Conservation (phyloP, 2,329 filamentous ascomycete species). For the Rhinocladiella similis region DNA sequence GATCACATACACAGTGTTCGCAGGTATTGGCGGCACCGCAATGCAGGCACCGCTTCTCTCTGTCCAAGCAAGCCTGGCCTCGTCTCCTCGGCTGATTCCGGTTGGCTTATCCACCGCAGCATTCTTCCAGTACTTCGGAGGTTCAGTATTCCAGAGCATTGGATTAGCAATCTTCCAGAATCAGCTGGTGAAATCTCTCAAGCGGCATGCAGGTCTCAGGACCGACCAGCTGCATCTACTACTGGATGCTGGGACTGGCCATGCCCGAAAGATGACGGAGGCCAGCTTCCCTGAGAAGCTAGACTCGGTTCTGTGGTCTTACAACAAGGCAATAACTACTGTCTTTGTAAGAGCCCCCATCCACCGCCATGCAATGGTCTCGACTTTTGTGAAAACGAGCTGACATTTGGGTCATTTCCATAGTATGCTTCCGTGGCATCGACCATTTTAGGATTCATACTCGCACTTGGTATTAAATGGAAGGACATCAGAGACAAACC, state of each 20-base stretch:
- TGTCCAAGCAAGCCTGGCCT: slow-evolving; percentile 35
- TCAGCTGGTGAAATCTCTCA: slow-evolving; percentile 36
- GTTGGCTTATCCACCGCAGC: slow-evolving; percentile 38
- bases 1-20: slow-evolving; percentile 42
- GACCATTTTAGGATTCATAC: slow-evolving; percentile 34
- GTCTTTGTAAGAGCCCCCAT: slow-evolving; percentile 28
- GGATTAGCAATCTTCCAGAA: slow-evolving; percentile 42
- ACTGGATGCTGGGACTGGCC: slow-evolving; percentile 68
- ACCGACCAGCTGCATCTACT: slow-evolving; percentile 56
- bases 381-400: background rate
- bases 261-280: slow-evolving; percentile 43
- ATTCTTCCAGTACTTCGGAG: slow-evolving; percentile 40
- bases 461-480: slow-evolving; percentile 39
- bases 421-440: slow-evolving; percentile 36
- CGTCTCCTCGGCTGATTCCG: slow-evolving; percentile 34
- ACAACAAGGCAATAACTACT: slow-evolving; percentile 37
- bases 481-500: slow-evolving; percentile 33
- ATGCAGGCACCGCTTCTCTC: slow-evolving; percentile 39
- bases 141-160: slow-evolving; percentile 39
- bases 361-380: no score
- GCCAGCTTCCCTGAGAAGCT: slow-evolving; percentile 50
- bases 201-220: slow-evolving; percentile 45
- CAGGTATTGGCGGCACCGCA: slow-evolving; percentile 39
- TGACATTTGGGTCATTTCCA: background rate
- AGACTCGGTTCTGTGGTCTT: slow-evolving; percentile 58